Base-by-base conservation (phyloP, 2,329 filamentous ascomycete genomes). In the Biscogniauxia mediterranea region DNA sequence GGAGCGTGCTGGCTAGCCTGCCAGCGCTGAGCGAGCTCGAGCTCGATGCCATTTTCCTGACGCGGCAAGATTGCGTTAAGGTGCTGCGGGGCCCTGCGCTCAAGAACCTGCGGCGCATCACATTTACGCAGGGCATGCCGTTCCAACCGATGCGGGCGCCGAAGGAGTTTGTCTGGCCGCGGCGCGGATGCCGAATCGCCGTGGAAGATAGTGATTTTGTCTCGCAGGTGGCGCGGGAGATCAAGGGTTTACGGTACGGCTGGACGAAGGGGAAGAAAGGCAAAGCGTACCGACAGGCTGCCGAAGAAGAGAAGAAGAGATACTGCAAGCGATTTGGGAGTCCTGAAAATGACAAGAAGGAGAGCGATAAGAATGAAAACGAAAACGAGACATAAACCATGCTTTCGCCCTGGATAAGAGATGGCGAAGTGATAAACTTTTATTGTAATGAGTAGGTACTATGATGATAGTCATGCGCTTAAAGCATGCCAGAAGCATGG, bases 41-140 rank as follows among this genome's bases (percentile, higher is more conserved):
- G 54, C 59, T 66, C n/a, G 62, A 66, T 15, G 58, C 61, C 11
- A 11, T 60, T 9, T 59, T 63, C 50, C 56, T 65, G 9, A 60
- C 58, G 5, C 19, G 56, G 9, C 17, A 32, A 0, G 25, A 52
- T 0, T 63, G 53, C n/a, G 58, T 60, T 3, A n/a, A 15, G 1
- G 49, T 61, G 15, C 49, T 66, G 2, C 59, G 50, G 11, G 32
- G 61, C 17, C 20, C 54, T 17, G n/a, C 55, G 21, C 54, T 63
- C 8, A 46, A n/a, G 51, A 60, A 50, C 28, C 57, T 65, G n/a
- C 56, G 59, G 15, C 56, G 58, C 13, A 9, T 65, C 9, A 23
- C 9, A 2, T 64, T 66, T 55, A 59, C 60, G 50, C 62, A 65
- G 55, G 54, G 50, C 26, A 23, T 50, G 50, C 42, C 56, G 49